Base-by-base conservation (phyloP, 2,329 filamentous ascomycete genomes). In the Colletotrichum coccodes region DNA sequence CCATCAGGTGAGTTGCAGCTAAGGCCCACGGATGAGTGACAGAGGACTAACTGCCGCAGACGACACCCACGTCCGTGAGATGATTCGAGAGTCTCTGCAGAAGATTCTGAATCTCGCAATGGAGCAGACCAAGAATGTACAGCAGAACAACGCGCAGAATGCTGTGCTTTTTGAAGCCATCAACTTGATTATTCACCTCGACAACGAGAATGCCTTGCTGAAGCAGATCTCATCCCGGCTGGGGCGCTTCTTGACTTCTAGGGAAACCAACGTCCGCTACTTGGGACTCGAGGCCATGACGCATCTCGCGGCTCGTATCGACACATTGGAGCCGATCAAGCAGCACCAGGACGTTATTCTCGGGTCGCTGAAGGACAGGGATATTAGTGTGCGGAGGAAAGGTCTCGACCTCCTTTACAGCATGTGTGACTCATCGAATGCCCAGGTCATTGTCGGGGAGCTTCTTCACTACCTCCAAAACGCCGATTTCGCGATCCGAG, bases 111-210 rank as follows among this genome's bases (percentile, higher is more conserved):
- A 98, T 75, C 86, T 94, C 42, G 95, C 96, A 1, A 91, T 97
- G 85, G 95, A 98, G 77, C 91, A 94, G 77, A 96, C 94, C 60
- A 99, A 98, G 83, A 99, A 99, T 75, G 96, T 99, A 18, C 96
- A 99, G 81, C 96, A 99, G 78, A 99, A 99, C 80, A 99, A 99
- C 78, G 96, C 96, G 0, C 96, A 98, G 77, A 99, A 99, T 76
- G 96, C 96, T 0, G 94, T 99, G 16, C 86, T 99, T 1, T 99
- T 99, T 76, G 96, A 99, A 84, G 97, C 96, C 28, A 99, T 99
- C 80, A 98, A 99, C 78, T 89, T 99, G 50, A 96, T 98, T 74
- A 99, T 99, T 73, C 96, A 99, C 77, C 88, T 99, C 28, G 96
- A 98, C 74, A 98, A 94, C 0, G 96, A 99, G 79, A 93, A 95